Evolutionary conservation across 1,139 yeast species (phyloP), one percentile per base, ranked within the genome.

Genomic region (Saccharomyces hybrid): DNA sequence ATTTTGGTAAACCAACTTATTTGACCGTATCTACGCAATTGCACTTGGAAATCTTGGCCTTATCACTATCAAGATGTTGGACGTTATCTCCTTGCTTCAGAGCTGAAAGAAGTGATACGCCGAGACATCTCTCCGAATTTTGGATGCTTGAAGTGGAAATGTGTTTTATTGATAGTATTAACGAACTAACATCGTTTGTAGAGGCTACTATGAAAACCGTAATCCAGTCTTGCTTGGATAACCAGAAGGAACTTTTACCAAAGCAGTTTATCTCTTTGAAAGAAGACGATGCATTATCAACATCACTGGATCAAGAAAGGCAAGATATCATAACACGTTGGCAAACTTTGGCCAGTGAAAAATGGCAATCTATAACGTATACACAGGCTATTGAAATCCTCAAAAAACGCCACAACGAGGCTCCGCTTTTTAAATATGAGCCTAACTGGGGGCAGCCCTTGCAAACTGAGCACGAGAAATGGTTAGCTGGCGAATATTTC

Each of bases 121-220:
- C 84, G 62, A 78, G 99, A 50, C 99, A 95, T 68, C 72, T 95
- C 58, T 81, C 95, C 58, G 99, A 95, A 69, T 95, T 95, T 70
- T 93, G 98, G 97, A 91, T 95, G 97, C 73, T 93, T 3, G 99
- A 95, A 70, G 96, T 91, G 0, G 99, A 95, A 66, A 69, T 90
- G 31, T 83, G 90, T 13, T 87, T 87, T 67, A 72, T 86, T 2
- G 76, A 79, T 9, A 69, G 74, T 13, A 76, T 90, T 6, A 65
- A 69, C 2, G 86, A 85, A 58, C 72, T 95, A 53, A 84, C 93
- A 13, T 65, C 65, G 2, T 79, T 89, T 54, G 81, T 86, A 1
- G 96, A 90, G 68, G 64, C 68, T 2, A 83, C 91, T 91, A 76
- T 89, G 50, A 78, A 83, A 54, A 64, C 70, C 48, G 79, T 84